Conservation (phyloP, 352 stramenopile species). For the Pythium aquatile region DNA sequence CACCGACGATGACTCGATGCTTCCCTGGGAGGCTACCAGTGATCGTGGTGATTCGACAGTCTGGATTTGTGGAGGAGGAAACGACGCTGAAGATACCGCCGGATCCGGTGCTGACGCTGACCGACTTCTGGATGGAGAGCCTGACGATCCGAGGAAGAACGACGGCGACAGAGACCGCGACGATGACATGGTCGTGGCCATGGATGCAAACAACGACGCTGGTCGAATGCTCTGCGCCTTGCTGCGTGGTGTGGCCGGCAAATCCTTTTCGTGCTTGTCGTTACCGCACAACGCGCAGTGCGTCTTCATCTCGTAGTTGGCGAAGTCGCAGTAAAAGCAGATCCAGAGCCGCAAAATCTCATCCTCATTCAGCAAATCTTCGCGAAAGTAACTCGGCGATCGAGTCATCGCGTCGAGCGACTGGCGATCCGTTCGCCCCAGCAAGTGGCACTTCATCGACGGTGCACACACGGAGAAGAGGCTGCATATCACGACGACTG, state of each 20-base stretch:
- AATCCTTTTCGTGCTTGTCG: slow-evolving; percentile 35
- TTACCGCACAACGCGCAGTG: slow-evolving; percentile 47
- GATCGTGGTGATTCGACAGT: slow-evolving; percentile 7
- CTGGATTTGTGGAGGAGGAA: neutral
- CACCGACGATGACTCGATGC: neutral
- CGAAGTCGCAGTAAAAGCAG: slow-evolving; percentile 55
- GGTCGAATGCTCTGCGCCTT: slow-evolving; percentile 33
- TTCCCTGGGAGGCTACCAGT: slow-evolving; percentile 2
- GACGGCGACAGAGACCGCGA: slow-evolving; percentile 25
- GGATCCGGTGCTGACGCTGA: neutral
- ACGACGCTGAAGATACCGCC: neutral
- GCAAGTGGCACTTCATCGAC: slow-evolving; percentile 27
- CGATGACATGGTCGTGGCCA: slow-evolving; percentile 30
- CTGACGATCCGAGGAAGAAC: slow-evolving; percentile 12
- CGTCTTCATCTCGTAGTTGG: slow-evolving; percentile 58
- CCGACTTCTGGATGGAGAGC: slow-evolving; percentile 10
- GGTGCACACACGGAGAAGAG: slow-evolving; percentile 35
- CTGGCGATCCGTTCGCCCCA: slow-evolving; percentile 18
- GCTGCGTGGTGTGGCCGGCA: slow-evolving; percentile 22
- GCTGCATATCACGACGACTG: slow-evolving; percentile 29
- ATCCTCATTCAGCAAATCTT: slow-evolving; percentile 53
- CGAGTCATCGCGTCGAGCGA: slow-evolving; percentile 31
- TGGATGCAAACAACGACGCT: slow-evolving; percentile 33
- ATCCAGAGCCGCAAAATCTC: slow-evolving; percentile 52
- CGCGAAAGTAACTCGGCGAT: slow-evolving; percentile 35